A percentile compares a stretch with the other conserved stretches of the same genome.
These are phyloP conservation scores for Blumeriella jaapii DNA, from an alignment of 2,329 filamentous ascomycete species.

Conservation along the genomic window DNA sequence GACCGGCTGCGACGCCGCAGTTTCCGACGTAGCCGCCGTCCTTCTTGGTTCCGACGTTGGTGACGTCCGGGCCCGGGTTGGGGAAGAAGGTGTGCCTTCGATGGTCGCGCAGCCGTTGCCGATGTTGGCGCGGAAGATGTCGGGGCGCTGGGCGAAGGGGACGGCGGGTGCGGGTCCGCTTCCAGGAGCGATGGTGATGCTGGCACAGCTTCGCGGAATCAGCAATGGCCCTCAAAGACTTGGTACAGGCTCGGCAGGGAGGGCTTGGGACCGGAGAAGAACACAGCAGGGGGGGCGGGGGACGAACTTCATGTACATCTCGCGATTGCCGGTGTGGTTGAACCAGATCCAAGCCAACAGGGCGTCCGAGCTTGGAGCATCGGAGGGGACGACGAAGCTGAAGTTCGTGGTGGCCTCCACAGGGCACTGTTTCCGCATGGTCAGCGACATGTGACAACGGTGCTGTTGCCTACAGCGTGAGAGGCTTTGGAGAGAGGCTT, in stretches of 20 bases:
- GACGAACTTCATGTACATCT: slow-evolving; percentile 64
- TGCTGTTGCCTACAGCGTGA: neutral
- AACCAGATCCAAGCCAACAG: slow-evolving; percentile 38
- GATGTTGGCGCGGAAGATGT: slow-evolving; percentile 48
- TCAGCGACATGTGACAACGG: neutral
- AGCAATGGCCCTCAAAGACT: neutral
- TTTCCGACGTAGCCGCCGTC: slow-evolving; percentile 15
- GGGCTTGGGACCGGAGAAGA: no score
- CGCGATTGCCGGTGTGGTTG: slow-evolving; percentile 27
- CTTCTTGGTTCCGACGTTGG: slow-evolving; percentile 6
- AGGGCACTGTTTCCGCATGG: no score
- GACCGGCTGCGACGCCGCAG: slow-evolving; percentile 19
- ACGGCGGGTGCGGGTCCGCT: slow-evolving; percentile 13
- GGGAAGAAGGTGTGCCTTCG: slow-evolving; percentile 42
- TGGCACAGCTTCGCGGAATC: slow-evolving; percentile 33
- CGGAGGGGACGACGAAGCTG: slow-evolving; percentile 22
- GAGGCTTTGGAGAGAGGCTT: neutral
- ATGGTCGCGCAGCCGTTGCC: slow-evolving; percentile 38
- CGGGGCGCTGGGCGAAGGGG: slow-evolving; percentile 37
- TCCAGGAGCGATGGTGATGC: slow-evolving; percentile 36
- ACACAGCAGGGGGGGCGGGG: no score
- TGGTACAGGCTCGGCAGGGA: no score
- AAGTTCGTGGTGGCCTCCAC: slow-evolving; percentile 13
- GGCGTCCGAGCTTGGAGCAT: slow-evolving; percentile 17
- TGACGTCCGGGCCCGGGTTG: slow-evolving; percentile 34